Percentiles rank a stretch among this genome's conserved stretches.
These are phyloP conservation scores for Triangularia verruculosa DNA, from an alignment of 2,329 filamentous ascomycete genomes.

Conservation along the genomic window DNA sequence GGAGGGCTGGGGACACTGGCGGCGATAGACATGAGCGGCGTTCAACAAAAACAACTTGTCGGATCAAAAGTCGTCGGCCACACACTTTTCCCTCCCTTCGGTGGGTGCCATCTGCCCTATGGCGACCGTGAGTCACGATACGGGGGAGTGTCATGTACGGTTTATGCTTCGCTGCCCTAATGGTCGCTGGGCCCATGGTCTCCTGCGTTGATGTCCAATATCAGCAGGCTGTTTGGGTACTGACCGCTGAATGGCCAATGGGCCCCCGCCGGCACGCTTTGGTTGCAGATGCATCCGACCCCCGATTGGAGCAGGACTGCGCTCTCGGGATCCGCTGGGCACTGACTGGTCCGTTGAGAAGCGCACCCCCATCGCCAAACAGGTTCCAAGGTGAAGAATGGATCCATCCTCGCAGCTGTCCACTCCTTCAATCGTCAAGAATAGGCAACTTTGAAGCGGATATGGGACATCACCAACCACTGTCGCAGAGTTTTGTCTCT, in stretches of 20 bases:
- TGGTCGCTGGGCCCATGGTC: constrained; percentile 20
- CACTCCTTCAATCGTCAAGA: neutral
- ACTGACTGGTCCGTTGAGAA: neutral
- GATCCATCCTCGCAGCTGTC: constrained; percentile 2
- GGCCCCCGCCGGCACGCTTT: constrained; percentile 8
- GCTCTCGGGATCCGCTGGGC: constrained; percentile 11
- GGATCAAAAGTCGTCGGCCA: constrained; percentile 2
- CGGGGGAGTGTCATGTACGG: constrained; percentile 16
- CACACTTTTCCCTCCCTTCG: neutral
- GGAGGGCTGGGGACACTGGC: neutral
- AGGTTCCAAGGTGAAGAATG: constrained; percentile 18
- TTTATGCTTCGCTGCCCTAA: constrained; percentile 27
- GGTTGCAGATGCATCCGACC: constrained; percentile 17
- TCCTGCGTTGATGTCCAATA: constrained; percentile 31
- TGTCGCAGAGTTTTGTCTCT: constrained; percentile 10
- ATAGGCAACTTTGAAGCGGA: constrained; percentile 6
- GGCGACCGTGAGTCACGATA: constrained; percentile 23
- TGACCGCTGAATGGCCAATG: constrained; percentile 21
- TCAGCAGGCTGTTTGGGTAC: constrained; percentile 20
- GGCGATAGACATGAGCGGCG: neutral
- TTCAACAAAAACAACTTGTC: neutral
- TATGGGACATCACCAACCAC: constrained; percentile 17
- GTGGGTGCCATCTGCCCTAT: constrained; percentile 10
- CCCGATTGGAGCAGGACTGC: constrained; percentile 22
- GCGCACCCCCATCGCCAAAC: constrained; percentile 4